phyloP scores from a whole-genome alignment of 2,329 filamentous ascomycete genomes.

The Apiospora rasikravindrae region DNA sequence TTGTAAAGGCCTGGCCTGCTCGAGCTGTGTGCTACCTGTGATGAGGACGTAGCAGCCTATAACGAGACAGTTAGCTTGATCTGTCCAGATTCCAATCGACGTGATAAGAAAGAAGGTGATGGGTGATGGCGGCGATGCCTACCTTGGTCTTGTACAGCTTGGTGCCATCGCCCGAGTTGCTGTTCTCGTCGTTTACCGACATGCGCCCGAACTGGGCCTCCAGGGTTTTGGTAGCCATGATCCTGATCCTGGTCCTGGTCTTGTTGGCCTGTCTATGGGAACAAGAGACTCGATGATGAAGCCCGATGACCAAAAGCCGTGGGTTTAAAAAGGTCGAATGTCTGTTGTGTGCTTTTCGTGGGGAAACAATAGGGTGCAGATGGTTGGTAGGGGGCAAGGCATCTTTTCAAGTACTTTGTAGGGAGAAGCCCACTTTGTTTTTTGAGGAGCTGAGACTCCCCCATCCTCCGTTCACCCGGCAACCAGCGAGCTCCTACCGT shows the following conservation, averaged over 20 bases:
- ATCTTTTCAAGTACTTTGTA: background rate
- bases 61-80: background rate
- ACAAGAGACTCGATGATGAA: conserved; percentile 1
- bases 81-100: conserved; percentile 38
- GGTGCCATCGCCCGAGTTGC: conserved; percentile 46
- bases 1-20: conserved; percentile 85
- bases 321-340: background rate
- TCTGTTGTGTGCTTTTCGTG: conserved; percentile 8
- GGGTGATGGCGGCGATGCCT: conserved; percentile 42
- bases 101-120: conserved; percentile 43
- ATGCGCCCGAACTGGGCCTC: conserved; percentile 90
- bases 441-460: conserved; percentile 1
- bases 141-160: conserved; percentile 73
- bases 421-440: conserved; percentile 1
- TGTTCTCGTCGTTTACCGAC: conserved; percentile 88
- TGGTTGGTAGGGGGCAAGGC: background rate
- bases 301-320: background rate
- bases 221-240: conserved; percentile 76
- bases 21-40: conserved; percentile 55
- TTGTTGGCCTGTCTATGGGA: background rate
- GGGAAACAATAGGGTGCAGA: background rate
- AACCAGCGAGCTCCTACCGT: background rate
- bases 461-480: background rate
- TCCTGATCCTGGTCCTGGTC: conserved; percentile 9
- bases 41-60: conserved; percentile 34